Evolutionary conservation across 345 rosid species (phyloP).

Genomic region (Gossypioides kirkii): DNA sequence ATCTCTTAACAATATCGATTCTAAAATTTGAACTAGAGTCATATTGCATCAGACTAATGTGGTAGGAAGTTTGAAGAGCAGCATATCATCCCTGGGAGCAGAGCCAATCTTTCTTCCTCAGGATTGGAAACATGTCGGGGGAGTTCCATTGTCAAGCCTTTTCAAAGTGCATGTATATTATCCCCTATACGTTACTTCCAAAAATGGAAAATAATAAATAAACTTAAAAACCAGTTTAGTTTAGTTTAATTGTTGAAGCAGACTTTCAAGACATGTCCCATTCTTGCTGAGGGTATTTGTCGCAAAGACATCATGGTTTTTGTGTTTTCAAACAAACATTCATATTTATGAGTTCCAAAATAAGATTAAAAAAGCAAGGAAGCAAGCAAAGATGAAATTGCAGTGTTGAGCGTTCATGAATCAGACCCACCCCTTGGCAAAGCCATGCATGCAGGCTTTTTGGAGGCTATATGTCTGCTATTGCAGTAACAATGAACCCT

Average conservation of each 20-base stretch:
- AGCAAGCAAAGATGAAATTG: not conserved
- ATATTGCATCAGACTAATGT: too few species aligned
- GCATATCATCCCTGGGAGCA: not conserved
- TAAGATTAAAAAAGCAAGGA: not conserved
- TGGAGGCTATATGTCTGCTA: constrained; percentile 1
- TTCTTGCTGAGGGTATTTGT: not conserved
- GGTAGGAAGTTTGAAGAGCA: not conserved
- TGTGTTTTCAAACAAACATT: constrained; percentile 5
- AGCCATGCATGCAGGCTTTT: constrained; percentile 13
- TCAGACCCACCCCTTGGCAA: not conserved
- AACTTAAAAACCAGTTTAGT: not conserved
- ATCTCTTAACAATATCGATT: too few species aligned
- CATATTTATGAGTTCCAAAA: not conserved
- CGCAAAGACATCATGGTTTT: not conserved
- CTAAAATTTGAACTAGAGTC: too few species aligned
- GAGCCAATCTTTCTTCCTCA: constrained; percentile 5
- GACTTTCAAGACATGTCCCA: not conserved
- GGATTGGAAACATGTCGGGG: not conserved
- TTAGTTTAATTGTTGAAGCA: too few species aligned
- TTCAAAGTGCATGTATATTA: constrained; percentile 4
- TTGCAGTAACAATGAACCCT: not conserved
- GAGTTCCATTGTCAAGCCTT: not conserved
- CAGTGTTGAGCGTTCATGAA: not conserved
- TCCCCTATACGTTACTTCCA: not conserved
- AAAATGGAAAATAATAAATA: not conserved